A percentile compares a stretch with the other conserved stretches of the same genome.
These are phyloP conservation scores for Pisolithus tinctorius DNA, from an alignment of 768 basidiomycete species.

Conservation along the genomic window DNA sequence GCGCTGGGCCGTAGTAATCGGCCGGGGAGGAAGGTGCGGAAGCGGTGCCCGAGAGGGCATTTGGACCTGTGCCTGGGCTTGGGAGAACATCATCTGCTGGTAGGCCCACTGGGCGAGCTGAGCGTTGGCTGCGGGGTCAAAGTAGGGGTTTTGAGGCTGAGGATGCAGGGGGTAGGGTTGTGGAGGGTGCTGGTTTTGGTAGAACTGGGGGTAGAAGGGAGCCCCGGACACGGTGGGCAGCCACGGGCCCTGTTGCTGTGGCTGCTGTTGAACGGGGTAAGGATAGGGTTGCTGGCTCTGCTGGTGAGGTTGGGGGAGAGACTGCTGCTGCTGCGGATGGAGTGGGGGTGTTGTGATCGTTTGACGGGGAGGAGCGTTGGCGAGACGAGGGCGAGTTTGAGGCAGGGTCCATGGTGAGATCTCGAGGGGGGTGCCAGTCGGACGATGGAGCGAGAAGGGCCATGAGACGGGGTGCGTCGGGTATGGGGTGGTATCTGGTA, in stretches of 20 bases:
- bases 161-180: constrained; percentile 45
- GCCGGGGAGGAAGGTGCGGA: constrained; percentile 32
- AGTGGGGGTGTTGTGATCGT: constrained; percentile 37
- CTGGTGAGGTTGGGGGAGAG: constrained; percentile 15
- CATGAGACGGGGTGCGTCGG: constrained; percentile 39
- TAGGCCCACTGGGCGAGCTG: constrained; percentile 84
- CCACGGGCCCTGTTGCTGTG: constrained; percentile 69
- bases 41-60: constrained; percentile 19
- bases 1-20: constrained; percentile 57
- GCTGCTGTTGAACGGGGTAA: constrained; percentile 67
- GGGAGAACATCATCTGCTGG: constrained; percentile 85
- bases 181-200: constrained; percentile 64
- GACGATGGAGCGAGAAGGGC: constrained; percentile 64
- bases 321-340: constrained; percentile 24
- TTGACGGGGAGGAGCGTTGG: constrained; percentile 56
- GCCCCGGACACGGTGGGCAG: constrained; percentile 58
- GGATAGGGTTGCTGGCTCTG: constrained; percentile 43
- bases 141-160: constrained; percentile 51
- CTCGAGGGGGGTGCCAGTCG: constrained; percentile 68
- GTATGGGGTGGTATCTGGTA: neutral
- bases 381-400: constrained; percentile 39
- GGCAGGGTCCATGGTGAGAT: constrained; percentile 55
- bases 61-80: constrained; percentile 38
- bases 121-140: constrained; percentile 69
- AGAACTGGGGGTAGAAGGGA: constrained; percentile 75